phyloP scores from a whole-genome alignment of 768 basidiomycete species.

The Suillus ampliporus region DNA sequence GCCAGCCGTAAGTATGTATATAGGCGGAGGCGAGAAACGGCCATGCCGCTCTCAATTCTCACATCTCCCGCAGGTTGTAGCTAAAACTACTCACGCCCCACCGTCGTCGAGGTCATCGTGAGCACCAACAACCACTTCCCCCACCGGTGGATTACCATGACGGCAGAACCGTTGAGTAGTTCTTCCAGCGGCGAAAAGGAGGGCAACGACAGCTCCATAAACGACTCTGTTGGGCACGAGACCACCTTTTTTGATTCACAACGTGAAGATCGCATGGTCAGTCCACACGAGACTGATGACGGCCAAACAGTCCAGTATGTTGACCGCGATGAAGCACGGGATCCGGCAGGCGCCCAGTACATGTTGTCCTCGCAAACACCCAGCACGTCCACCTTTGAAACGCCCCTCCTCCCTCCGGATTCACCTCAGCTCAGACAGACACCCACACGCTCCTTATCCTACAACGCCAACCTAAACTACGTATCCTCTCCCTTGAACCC shows the following conservation, averaged over 20 bases:
- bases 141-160: background rate
- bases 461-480: slow-evolving; percentile 36
- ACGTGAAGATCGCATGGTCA: slow-evolving; percentile 4
- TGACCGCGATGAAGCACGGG: slow-evolving; percentile 2
- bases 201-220: background rate
- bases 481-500: slow-evolving; percentile 62
- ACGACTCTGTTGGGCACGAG: slow-evolving; percentile 2
- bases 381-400: slow-evolving; percentile 33
- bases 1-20: slow-evolving; percentile 1
- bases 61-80: background rate
- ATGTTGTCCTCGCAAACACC: slow-evolving; percentile 24
- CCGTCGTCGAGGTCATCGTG: background rate
- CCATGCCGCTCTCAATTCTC: background rate
- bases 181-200: slow-evolving; percentile 1
- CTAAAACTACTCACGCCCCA: background rate
- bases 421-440: slow-evolving; percentile 17
- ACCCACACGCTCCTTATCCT: slow-evolving; percentile 34
- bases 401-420: slow-evolving; percentile 33
- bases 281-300: background rate
- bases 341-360: background rate
- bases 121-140: background rate
- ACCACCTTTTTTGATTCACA: background rate
- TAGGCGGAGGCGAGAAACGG: slow-evolving; percentile 4
- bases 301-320: background rate
- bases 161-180: background rate